Evolutionary conservation across 495 filamentous ascomycete species (phyloP), one percentile per base, ranked within the genome.

Genomic region (Evernia prunastri): DNA sequence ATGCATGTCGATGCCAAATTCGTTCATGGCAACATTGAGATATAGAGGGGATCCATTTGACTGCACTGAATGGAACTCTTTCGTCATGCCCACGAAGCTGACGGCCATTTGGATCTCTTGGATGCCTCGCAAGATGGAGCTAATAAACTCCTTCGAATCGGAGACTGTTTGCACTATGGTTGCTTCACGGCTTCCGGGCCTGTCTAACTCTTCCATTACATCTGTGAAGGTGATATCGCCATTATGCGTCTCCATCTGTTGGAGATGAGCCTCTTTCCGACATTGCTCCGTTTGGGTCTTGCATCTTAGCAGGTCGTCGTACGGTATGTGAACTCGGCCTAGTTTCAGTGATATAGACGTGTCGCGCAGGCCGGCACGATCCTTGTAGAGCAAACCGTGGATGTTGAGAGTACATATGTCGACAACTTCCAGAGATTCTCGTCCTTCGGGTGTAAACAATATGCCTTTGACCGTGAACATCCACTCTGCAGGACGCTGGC

Each of bases 81-180:
- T 91, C 29, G 91, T 91, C 64, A 97, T 75, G 15, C 93, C 86
- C 69, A 97, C 84, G 74, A 93, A 96, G 75, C 94, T 95, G 73
- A 97, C 81, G 9, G 94, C 94, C 70, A 97, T 89, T 76, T 97
- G 94, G 20, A 99, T 87, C 73, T 97, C 94, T 72, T 96, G 92
- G 53, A 99, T 89, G 43, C 94, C 94, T 58, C 90, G 86, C 27
- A 99, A 80, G 33, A 96, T 83, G 9, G 93, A 96, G 72, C 89
- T 90, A 43, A 91, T 82, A 68, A 99, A 92, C 61, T 96, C 92
- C 68, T 90, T 96, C 0, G 90, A 96, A 69, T 97, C 93, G 17
- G 91, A 92, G 4, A 97, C 89, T 0, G 89, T 88, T 72, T 91
- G 89, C 42, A 92, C 86, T 64, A 96, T 81, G 49, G 84, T 82